Base-by-base conservation (phyloP, 208 protist species). In the Entamoeba histolytica region DNA sequence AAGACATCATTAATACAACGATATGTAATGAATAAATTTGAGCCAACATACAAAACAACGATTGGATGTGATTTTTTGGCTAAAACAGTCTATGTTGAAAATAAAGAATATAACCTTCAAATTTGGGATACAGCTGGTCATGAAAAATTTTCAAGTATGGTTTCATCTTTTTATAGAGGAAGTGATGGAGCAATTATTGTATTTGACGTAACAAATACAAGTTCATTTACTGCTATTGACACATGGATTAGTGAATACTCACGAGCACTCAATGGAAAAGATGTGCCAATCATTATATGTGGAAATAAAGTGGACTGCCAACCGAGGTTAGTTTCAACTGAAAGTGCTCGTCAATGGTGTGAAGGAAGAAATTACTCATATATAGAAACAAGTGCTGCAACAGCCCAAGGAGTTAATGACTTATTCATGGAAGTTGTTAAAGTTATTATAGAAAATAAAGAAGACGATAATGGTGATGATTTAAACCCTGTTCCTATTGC, bases 161-260 rank as follows among this genome's bases (percentile, higher is more conserved):
- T 98, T 39, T 97, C 98, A 69, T 97, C 98, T 92, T 99, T 99
- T 95, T 99, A 99, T 96, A 97, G 98, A 93, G 98, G 98, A 44
- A 98, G 98, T 12, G 98, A 99, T 94, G 97, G 95, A 91, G 98
- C 98, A 97, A 92, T 99, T 95, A 96, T 99, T 93, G 95, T 96
- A 39, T 96, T 94, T 92, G 95, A 96, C 93, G 93, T 96, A 7
- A 96, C 93, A n/a, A 55, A 92, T 28, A 28, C 49, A 28, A 93
- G 93, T 49, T 92, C 94, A 47, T 95, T 96, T 69, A 93, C 95
- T 49, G 92, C 93, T 39, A 91, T 96, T 49, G 94, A 94, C 23
- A 92, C 49, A 23, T 96, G 95, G 95, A 73, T 87, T 87, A 23
- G 5, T 28, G 61, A 87, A 35, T 87, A 39, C 1, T 28, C 17